Base-by-base conservation (phyloP, 73 alveolate species). In the Breviolum minutum region DNA sequence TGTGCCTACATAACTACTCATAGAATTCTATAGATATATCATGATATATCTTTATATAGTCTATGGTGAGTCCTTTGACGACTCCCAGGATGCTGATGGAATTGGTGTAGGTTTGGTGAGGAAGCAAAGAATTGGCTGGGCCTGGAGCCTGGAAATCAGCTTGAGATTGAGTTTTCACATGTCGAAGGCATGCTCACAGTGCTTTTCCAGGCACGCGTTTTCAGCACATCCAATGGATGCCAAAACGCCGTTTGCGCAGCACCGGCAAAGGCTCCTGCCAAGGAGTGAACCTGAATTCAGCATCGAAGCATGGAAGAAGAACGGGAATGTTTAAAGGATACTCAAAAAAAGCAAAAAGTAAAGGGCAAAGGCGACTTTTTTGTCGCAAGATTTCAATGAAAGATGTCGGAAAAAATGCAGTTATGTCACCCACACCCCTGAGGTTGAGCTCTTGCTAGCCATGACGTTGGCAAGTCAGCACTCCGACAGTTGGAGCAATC, bases 201-300 rank as follows among this genome's bases (percentile, higher is more conserved):
- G 12, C 26, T 12, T 20, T 10, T 10, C 95, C 6, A 68, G 98
- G 2, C 20, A 84, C 98, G 98, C 2, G 98, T 92, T 66, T 92
- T 92, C 98, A 92, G 66, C 26, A 92, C 98, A 61, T 92, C 98
- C 60, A 92, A 63, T 4, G 98, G 98, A 29, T 92, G 98, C 98
- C 98, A 92, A 80, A 80, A 79, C 68, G 81, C 74, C 16, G 98
- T 92, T 62, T 92, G 98, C 66, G 83, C 81, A 12, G 98, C 98
- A n/a, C 90, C 98, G 62, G 98, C 98, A 29, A 92, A 79, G 17
- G 98, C 89, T 80, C 90, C 98, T 14, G 98, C 98, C 66, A 92
- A 54, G 79, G 98, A 92, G 61, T 92, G 89, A 20, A 74, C 98
- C 98, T 92, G 66, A 61, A 26, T 12, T 14, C n/a, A 30, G 63